phyloP scores from a whole-genome alignment of 352 stramenopile species.

The Thalassiosira livingstoniorum region DNA sequence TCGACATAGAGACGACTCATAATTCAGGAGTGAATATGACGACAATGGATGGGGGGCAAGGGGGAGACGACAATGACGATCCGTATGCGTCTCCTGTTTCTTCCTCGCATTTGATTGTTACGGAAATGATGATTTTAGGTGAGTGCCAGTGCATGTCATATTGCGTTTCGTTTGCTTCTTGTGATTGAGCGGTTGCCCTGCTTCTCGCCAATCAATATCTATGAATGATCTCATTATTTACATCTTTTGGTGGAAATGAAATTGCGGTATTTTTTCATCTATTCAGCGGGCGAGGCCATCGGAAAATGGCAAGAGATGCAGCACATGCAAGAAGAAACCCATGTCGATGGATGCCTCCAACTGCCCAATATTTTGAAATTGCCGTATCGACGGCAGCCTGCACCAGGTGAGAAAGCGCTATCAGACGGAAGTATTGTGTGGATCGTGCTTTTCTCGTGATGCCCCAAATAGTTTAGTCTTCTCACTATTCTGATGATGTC shows the following conservation, averaged over 20 bases:
- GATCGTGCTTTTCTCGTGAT: too few relatives aligned
- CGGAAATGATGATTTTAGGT: slow-evolving; percentile 84
- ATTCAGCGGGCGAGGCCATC: slow-evolving; percentile 73
- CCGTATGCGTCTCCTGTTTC: slow-evolving; percentile 60
- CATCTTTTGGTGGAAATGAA: too few relatives aligned
- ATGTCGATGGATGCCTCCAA: slow-evolving; percentile 14
- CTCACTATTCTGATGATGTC: background rate
- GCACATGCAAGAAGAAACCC: slow-evolving; percentile 22
- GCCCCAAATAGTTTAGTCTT: too few relatives aligned
- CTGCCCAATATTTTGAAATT: slow-evolving; percentile 62
- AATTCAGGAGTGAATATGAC: slow-evolving; percentile 79
- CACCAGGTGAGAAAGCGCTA: slow-evolving; percentile 55
- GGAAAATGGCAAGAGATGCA: slow-evolving; percentile 68
- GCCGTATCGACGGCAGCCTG: slow-evolving; percentile 70
- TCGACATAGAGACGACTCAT: slow-evolving; percentile 72
- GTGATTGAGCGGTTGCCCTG: too few relatives aligned
- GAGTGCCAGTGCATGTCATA: background rate
- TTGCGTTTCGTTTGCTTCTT: background rate
- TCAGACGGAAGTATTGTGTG: too few relatives aligned
- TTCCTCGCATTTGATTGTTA: slow-evolving; percentile 69
- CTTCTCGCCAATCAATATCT: too few relatives aligned
- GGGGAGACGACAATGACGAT: slow-evolving; percentile 41
- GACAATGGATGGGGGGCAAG: slow-evolving; percentile 1
- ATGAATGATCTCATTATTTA: too few relatives aligned
- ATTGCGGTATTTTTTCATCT: background rate